Evolutionary conservation across 371 early-diverging fungal genomes (phyloP).

Genomic region (Mortierella sp.): DNA sequence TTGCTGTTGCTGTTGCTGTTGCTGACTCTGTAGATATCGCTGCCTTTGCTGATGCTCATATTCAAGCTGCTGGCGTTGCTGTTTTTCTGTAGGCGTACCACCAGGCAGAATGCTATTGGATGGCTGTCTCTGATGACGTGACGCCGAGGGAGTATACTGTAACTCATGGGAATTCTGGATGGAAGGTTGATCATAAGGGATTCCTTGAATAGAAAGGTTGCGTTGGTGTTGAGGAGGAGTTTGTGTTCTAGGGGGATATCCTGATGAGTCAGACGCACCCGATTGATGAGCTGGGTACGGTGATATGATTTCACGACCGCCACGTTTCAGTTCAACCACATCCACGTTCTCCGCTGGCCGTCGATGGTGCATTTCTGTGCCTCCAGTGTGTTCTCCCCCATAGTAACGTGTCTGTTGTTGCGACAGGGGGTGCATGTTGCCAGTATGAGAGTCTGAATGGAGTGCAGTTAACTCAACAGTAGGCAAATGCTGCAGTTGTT

Average conservation of each 20-base stretch:
- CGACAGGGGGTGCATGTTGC: neutral
- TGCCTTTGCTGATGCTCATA: conserved; percentile 10
- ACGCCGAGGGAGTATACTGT: neutral
- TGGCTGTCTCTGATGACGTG: conserved; percentile 31
- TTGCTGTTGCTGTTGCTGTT: conserved; percentile 8
- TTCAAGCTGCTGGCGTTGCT: conserved; percentile 12
- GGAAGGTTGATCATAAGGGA: conserved; percentile 9
- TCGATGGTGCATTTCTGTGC: conserved; percentile 14
- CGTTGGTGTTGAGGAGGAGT: conserved; percentile 26
- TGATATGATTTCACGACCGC: neutral
- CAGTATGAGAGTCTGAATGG: neutral
- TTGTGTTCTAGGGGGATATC: conserved; percentile 14
- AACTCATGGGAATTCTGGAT: conserved; percentile 2
- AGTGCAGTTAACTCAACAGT: neutral
- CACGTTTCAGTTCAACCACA: conserved; percentile 1
- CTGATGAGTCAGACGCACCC: conserved; percentile 8
- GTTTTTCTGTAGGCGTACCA: conserved; percentile 1
- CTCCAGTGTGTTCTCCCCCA: conserved; percentile 13
- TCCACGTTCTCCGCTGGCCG: conserved; percentile 8
- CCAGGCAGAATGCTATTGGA: conserved; percentile 8
- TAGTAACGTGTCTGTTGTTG: conserved; percentile 3
- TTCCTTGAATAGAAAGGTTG: neutral
- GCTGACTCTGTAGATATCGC: conserved; percentile 10
- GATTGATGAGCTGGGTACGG: conserved; percentile 9
- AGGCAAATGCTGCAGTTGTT: conserved; percentile 9